phyloP scores from a whole-genome alignment of 169 alveolate species.

The Plasmodium gallinaceum region DNA sequence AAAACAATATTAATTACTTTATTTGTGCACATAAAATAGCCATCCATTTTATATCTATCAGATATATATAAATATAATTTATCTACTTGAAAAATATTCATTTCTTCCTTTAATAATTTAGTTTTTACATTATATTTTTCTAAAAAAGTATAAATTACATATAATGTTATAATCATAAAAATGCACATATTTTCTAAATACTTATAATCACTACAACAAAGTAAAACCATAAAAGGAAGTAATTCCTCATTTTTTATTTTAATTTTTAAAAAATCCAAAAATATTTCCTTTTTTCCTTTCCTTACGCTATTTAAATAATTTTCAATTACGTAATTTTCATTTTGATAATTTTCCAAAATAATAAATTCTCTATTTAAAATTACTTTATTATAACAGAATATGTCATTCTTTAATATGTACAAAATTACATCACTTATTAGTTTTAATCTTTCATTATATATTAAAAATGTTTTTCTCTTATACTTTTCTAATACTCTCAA shows the following conservation, averaged over 20 bases:
- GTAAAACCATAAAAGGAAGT: neutral
- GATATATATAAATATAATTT: neutral
- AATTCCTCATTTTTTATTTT: conserved; percentile 11
- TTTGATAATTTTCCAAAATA: conserved; percentile 3
- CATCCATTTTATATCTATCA: conserved; percentile 17
- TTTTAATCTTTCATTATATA: conserved; percentile 5
- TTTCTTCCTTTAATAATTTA: neutral
- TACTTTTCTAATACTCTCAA: neutral
- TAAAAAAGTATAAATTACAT: conserved; percentile 16
- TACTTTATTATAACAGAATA: neutral
- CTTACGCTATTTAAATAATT: conserved; percentile 2
- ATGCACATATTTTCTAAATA: conserved; percentile 8
- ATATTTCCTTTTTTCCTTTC: neutral
- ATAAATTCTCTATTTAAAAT: conserved; percentile 1
- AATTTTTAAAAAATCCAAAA: neutral
- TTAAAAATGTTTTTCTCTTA: neutral
- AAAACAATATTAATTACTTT: conserved; percentile 18
- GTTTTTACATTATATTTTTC: conserved; percentile 12
- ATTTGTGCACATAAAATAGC: conserved; percentile 5
- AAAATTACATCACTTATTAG: conserved; percentile 1
- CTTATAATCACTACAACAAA: conserved; percentile 14
- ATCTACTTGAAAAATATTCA: neutral
- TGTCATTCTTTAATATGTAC: conserved; percentile 14
- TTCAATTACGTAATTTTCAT: neutral
- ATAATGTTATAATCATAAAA: conserved; percentile 5